These are phyloP conservation scores for Sugiyamaella paludigena DNA, from an alignment of 1,139 yeast genomes.

Conservation along the genomic window DNA sequence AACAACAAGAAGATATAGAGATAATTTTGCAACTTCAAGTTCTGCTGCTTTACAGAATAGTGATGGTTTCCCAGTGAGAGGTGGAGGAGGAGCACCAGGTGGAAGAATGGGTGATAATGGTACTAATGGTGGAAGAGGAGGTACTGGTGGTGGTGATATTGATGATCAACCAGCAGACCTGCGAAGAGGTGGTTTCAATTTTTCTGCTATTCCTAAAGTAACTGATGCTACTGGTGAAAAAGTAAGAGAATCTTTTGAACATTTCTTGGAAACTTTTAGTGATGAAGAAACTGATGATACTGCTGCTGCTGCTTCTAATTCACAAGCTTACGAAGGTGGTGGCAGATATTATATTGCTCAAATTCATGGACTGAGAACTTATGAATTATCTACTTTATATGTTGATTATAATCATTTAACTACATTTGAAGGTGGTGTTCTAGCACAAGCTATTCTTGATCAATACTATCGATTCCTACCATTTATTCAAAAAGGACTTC, in stretches of 20 bases:
- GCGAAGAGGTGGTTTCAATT: slow-evolving; percentile 17
- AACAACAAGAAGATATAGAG: slow-evolving; percentile 6
- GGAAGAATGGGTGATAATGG: slow-evolving; percentile 9
- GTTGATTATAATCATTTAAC: slow-evolving; percentile 81
- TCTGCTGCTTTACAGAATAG: slow-evolving; percentile 19
- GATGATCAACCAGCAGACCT: slow-evolving; percentile 19
- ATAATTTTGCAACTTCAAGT: slow-evolving; percentile 15
- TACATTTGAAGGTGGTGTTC: slow-evolving; percentile 75
- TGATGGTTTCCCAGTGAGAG: slow-evolving; percentile 11
- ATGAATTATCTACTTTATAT: slow-evolving; percentile 74
- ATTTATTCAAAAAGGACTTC: slow-evolving; percentile 70
- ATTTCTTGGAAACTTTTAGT: slow-evolving; percentile 66
- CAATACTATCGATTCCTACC: slow-evolving; percentile 94
- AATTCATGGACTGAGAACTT: slow-evolving; percentile 73
- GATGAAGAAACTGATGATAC: slow-evolving; percentile 38
- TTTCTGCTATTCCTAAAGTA: slow-evolving; percentile 65
- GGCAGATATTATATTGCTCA: slow-evolving; percentile 74
- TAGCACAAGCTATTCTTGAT: slow-evolving; percentile 85
- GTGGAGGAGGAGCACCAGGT: slow-evolving; percentile 11
- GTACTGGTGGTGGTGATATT: slow-evolving; percentile 13
- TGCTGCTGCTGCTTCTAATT: slow-evolving; percentile 15
- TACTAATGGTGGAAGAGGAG: slow-evolving; percentile 1
- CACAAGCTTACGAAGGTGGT: slow-evolving; percentile 25
- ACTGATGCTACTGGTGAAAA: slow-evolving; percentile 91
- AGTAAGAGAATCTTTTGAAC: slow-evolving; percentile 87